A percentile compares a stretch with the other conserved stretches of the same genome.
Evolutionary conservation across 2,329 filamentous ascomycete genomes (phyloP).

Genomic region (Penicillium thymicola): DNA sequence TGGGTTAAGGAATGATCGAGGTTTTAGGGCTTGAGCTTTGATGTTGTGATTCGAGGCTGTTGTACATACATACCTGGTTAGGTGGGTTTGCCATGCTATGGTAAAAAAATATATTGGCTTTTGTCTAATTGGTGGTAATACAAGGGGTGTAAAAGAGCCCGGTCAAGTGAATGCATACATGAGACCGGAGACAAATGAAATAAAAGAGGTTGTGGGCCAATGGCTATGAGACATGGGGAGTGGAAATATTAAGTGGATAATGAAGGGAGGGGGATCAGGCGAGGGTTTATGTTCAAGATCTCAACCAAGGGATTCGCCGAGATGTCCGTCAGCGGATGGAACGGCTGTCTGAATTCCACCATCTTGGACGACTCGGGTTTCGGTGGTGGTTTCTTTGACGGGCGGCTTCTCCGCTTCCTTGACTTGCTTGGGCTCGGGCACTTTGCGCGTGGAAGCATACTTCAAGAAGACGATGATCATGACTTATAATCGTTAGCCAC

Average conservation of each 20-base stretch:
- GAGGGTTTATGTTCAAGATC: not conserved
- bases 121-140: slow-evolving; percentile 16
- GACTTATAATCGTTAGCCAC: slow-evolving; percentile 30
- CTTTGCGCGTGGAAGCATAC: slow-evolving; percentile 42
- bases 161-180: not conserved
- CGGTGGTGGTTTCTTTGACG: slow-evolving; percentile 29
- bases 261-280: not conserved
- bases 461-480: slow-evolving; percentile 49
- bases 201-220: not conserved
- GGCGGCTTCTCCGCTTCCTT: slow-evolving; percentile 32
- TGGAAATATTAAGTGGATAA: not conserved
- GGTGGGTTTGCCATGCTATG: too few relatives aligned
- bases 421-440: slow-evolving; percentile 34
- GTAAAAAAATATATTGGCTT: not conserved
- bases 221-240: not conserved
- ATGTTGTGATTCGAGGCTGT: not conserved
- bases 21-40: not conserved
- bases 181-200: slow-evolving; percentile 8
- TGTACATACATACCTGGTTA: not conserved
- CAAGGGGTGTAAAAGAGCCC: not conserved
- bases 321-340: slow-evolving; percentile 18
- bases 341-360: slow-evolving; percentile 11
- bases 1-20: slow-evolving; percentile 31
- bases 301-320: slow-evolving; percentile 34
- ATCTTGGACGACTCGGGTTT: slow-evolving; percentile 23